These are phyloP conservation scores for Chaetomium strumarium DNA, from an alignment of 2,329 filamentous ascomycete genomes.

Conservation along the genomic window DNA sequence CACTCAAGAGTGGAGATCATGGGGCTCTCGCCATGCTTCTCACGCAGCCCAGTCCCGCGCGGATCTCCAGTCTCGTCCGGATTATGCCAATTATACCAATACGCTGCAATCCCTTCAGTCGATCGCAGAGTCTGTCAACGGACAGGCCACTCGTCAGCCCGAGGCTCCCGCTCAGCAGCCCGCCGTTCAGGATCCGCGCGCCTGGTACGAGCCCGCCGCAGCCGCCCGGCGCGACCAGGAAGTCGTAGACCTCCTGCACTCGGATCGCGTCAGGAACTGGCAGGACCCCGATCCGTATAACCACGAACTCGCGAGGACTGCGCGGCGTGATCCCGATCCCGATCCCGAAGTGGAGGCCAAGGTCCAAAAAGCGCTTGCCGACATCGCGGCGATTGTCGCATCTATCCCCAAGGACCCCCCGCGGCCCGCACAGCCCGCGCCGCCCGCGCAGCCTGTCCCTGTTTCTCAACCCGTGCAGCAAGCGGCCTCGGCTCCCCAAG, in stretches of 20 bases:
- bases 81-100: constrained; percentile 20
- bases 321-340: constrained; percentile 26
- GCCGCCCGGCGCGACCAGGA: constrained; percentile 18
- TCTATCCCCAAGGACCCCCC: too few relatives aligned
- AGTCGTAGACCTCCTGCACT: constrained; percentile 34
- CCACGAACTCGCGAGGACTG: constrained; percentile 28
- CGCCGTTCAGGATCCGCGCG: constrained; percentile 2
- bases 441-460: not conserved
- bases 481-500: constrained; percentile 5
- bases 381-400: constrained; percentile 38
- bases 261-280: constrained; percentile 40
- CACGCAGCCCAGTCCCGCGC: constrained; percentile 41
- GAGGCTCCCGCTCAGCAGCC: not conserved
- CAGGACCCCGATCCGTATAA: constrained; percentile 37
- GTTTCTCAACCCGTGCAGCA: not conserved
- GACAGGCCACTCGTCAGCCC: constrained; percentile 6
- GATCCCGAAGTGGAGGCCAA: constrained; percentile 40
- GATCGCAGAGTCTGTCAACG: constrained; percentile 26
- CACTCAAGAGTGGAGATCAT: constrained; percentile 41
- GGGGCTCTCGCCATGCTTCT: constrained; percentile 38
- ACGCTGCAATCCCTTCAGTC: constrained; percentile 34
- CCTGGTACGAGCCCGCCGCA: constrained; percentile 8
- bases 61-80: constrained; percentile 25
- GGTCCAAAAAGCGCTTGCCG: constrained; percentile 38
- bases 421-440: constrained; percentile 30